Conservation (phyloP, 1,284 basidiomycete species). For the Fomitopsis pinicola region DNA sequence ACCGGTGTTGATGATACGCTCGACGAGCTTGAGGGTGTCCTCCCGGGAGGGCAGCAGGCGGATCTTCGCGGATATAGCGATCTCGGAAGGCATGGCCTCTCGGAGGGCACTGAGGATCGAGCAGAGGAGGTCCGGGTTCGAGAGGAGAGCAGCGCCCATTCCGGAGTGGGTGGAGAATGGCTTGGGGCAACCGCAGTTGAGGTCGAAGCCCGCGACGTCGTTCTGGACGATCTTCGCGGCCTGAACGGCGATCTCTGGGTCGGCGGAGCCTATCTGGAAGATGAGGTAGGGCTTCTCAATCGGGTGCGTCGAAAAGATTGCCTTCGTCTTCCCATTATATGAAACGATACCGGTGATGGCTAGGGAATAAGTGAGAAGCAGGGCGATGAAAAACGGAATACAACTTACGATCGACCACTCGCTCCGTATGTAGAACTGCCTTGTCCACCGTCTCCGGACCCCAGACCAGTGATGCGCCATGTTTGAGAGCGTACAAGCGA, state of each 20-base stretch:
- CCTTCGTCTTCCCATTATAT: constrained; percentile 76
- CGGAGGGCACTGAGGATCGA: constrained; percentile 80
- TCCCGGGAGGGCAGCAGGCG: constrained; percentile 83
- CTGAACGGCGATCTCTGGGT: constrained; percentile 87
- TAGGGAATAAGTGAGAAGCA: constrained; percentile 26
- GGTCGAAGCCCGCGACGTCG: constrained; percentile 92
- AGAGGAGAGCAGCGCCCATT: constrained; percentile 95
- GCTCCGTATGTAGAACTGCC: constrained; percentile 84
- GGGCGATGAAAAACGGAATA: constrained; percentile 6
- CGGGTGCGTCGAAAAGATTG: constrained; percentile 93
- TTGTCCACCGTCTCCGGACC: constrained; percentile 96
- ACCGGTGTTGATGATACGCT: constrained; percentile 84
- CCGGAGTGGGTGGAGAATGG: constrained; percentile 94
- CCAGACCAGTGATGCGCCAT: constrained; percentile 96
- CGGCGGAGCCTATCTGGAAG: constrained; percentile 90
- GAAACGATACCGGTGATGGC: constrained; percentile 87
- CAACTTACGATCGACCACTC: constrained; percentile 80
- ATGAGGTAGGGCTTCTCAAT: constrained; percentile 89
- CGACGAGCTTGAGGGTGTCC: constrained; percentile 84
- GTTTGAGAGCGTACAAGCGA: constrained; percentile 83
- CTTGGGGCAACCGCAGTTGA: constrained; percentile 95
- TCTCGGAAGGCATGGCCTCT: constrained; percentile 65
- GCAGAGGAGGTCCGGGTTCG: constrained; percentile 88
- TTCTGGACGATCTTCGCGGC: constrained; percentile 85
- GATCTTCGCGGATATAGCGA: constrained; percentile 91